Conservation (phyloP, 1,284 basidiomycete genomes). For the Ganoderma sinense region DNA sequence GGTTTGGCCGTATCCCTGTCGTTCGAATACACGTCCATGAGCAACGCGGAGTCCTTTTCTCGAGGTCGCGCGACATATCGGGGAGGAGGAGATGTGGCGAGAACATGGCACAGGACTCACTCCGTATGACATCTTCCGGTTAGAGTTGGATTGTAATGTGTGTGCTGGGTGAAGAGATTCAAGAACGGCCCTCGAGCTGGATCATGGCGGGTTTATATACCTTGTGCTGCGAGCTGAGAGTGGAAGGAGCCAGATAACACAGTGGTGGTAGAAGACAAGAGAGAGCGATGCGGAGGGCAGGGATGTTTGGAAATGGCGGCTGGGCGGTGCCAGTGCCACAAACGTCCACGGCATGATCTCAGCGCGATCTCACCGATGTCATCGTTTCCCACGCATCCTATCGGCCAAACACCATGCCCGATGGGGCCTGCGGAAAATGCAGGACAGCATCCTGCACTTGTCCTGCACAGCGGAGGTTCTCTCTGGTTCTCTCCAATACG, state of each 20-base stretch:
- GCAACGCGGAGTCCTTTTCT: background rate
- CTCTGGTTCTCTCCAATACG: background rate
- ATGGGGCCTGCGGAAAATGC: background rate
- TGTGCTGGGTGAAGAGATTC: background rate
- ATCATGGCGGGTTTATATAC: background rate
- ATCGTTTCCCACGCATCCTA: background rate
- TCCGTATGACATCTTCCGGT: conserved; percentile 21
- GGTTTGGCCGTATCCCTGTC: conserved; percentile 36
- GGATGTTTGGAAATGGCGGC: background rate
- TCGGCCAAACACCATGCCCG: background rate
- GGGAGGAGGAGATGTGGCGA: background rate
- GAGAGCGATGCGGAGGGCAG: background rate
- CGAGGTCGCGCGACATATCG: background rate
- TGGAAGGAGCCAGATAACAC: background rate
- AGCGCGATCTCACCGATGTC: background rate
- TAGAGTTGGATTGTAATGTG: background rate
- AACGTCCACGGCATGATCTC: background rate
- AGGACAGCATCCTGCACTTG: background rate
- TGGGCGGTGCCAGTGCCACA: conserved; percentile 3
- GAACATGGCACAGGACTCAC: conserved; percentile 11
- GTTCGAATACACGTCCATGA: background rate
- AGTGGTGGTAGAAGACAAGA: conserved; percentile 12
- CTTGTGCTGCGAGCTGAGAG: background rate
- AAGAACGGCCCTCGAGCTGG: background rate
- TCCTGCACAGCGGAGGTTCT: background rate